Base-by-base conservation (phyloP, 164 flowering plant genomes). In the Cinnamomum micranthum region DNA sequence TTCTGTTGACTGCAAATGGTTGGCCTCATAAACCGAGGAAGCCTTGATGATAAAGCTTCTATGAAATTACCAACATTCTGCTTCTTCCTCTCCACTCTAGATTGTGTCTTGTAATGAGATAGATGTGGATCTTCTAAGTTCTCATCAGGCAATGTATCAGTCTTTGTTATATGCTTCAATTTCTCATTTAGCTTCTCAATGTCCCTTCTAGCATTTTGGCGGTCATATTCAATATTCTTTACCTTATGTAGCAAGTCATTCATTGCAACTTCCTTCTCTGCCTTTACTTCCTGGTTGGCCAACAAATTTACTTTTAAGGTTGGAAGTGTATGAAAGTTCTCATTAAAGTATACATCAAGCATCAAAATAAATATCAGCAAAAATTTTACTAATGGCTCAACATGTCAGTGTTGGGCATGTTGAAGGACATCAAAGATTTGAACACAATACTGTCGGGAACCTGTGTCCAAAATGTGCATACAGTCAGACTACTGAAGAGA, bases 11-110 rank as follows among this genome's bases (percentile, higher is more conserved):
- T 87, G 86, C 88, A 84, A 71, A 85, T 24, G 19, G 92, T 89
- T 68, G 92, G 82, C 74, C 78, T 83, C 92, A 89, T 89, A 77
- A 87, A 89, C 65, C 89, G 79, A 52, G 90, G 90, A 52, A 85
- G 27, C 70, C 77, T 55, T 65, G 75, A 77, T 35, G 73, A 19
- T 41, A 81, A 65, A 79, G 74, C 77, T 70, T 50, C 76, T 68
- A 55, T 71, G 23, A 65, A 71, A 71, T 76, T 76, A 58, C 50
- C 66, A 10, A 7, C 28, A 41, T 52, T 76, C 23, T 66, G 70
- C 50, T 73, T 81, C 47, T 31, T 65, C 35, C 4, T 68, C 24
- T 76, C 72, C 10, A 27, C 70, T 52, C 71, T 76, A 41, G 74
- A 55, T 22, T 75, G 72, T 73, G 78, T 78, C 65, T 47, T 71